phyloP scores from a whole-genome alignment of 2,329 filamentous ascomycete genomes.

The Colletotrichum cuscutae region DNA sequence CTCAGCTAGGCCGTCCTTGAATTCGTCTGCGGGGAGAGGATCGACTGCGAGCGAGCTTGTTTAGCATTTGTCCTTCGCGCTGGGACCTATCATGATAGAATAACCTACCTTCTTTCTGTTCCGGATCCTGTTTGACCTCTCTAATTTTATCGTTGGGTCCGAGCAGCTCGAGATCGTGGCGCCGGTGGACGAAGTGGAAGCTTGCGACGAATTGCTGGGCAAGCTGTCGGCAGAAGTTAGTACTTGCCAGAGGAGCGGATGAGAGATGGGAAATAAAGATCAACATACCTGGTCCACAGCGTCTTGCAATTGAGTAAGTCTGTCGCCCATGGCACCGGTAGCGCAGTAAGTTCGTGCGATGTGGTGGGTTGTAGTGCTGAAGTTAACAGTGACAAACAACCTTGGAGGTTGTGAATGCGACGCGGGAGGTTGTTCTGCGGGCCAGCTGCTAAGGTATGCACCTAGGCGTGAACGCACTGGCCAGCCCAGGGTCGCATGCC shows the following conservation, averaged over 20 bases:
- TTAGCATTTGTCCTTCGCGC: neutral
- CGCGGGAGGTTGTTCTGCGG: neutral
- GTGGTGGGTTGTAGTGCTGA: neutral
- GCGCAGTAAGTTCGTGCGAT: neutral
- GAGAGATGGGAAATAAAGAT: neutral
- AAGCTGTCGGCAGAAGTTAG: slow-evolving; percentile 56
- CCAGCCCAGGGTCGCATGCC: neutral
- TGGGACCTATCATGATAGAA: neutral
- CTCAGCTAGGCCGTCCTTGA: slow-evolving; percentile 75
- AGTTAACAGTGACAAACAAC: neutral
- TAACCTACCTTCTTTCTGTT: slow-evolving; percentile 60
- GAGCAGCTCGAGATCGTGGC: slow-evolving; percentile 74
- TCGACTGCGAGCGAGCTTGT: slow-evolving; percentile 58
- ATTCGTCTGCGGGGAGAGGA: slow-evolving; percentile 70
- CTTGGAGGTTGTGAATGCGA: neutral
- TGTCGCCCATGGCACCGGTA: slow-evolving; percentile 70
- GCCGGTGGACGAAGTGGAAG: slow-evolving; percentile 73
- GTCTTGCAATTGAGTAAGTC: slow-evolving; percentile 86
- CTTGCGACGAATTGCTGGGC: slow-evolving; percentile 76
- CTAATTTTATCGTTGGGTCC: slow-evolving; percentile 67
- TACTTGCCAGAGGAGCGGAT: neutral
- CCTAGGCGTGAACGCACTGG: neutral
- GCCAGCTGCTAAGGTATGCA: neutral
- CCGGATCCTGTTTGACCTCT: slow-evolving; percentile 65
- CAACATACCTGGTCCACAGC: slow-evolving; percentile 78